Base-by-base conservation (phyloP, 805 yeast species). In the Candida coleopterorum region DNA sequence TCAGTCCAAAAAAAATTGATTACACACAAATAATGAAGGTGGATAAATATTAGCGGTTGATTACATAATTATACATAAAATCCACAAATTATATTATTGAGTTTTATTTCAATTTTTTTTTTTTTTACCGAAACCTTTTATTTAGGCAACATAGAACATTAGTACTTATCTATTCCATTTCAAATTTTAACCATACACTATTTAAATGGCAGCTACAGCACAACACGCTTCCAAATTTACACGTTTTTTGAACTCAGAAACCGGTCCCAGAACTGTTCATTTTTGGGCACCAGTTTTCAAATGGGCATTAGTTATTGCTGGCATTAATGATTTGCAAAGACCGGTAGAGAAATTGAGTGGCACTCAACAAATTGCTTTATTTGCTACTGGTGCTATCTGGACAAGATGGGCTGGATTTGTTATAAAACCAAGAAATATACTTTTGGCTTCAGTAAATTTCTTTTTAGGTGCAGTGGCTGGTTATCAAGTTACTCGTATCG, bases 211-310 rank as follows among this genome's bases (percentile, higher is more conserved):
- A 33, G 41, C 60, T 24, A 43, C 60, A 24, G 55, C 58, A 39
- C 50, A 43, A 41, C 56, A 52, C 29, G 53, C 81, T 12, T 62
- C 79, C 23, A 77, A 75, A 32, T 85, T 90, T 61, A 64, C 74
- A 42, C 74, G 85, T 53, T 87, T 81, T 55, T 57, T 86, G 56
- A 76, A 80, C 50, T 81, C 96, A 12, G 94, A 84, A 57, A 86
- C 98, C 14, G 98, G 98, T 22, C 98, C 98, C 27, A 80, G 68
- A 57, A 90, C 98, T n/a, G 89, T 93, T 39, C 98, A 90, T 58
- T 90, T 90, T 64, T 90, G 98, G 98, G 94, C 73, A 2, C 72
- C 72, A 9, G 65, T 65, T 4, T 53, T 64, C 46, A 68, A 81
- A 67, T 90, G 98, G 98, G 72, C 85, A 11, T 71, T 90, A 43